Evolutionary conservation across 1,139 yeast genomes (phyloP).

Genomic region (Lodderomyces jiufengensis): DNA sequence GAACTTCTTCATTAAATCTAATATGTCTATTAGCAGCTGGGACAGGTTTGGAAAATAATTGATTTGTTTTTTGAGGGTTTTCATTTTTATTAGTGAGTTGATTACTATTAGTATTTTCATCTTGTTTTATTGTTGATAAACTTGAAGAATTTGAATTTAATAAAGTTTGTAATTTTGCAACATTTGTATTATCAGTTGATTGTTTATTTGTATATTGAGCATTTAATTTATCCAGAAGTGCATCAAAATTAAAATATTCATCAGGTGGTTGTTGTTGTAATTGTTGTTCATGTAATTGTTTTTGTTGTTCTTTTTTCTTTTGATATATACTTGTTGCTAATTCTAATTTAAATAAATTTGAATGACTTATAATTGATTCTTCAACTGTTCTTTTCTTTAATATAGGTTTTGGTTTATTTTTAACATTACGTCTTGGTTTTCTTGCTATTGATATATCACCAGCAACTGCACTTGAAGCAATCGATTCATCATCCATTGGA

Average conservation of each 20-base stretch:
- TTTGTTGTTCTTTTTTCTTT: constrained; percentile 17
- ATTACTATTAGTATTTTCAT: background rate
- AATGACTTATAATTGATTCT: constrained; percentile 65
- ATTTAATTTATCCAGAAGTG: constrained; percentile 57
- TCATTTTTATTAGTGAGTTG: too few species aligned
- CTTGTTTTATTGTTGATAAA: constrained; percentile 5
- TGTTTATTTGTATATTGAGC: constrained; percentile 42
- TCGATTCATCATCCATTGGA: constrained; percentile 21
- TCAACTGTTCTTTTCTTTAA: constrained; percentile 77
- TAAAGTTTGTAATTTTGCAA: constrained; percentile 15
- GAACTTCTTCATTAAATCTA: constrained; percentile 89
- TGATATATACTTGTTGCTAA: constrained; percentile 38
- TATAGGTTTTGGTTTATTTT: constrained; percentile 61
- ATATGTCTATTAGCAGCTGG: constrained; percentile 50
- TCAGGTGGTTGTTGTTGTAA: constrained; percentile 21
- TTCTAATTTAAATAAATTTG: constrained; percentile 47
- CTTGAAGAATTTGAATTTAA: constrained; percentile 11
- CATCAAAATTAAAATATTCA: constrained; percentile 52
- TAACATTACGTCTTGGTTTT: constrained; percentile 4
- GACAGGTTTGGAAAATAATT: background rate
- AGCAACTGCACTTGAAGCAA: constrained; percentile 44
- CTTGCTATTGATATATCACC: constrained; percentile 38
- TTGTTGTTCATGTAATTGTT: constrained; percentile 15
- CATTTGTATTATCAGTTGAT: constrained; percentile 12
- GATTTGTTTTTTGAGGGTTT: too few species aligned